Base-by-base conservation (phyloP, 139 green algal species). In the Chlamydomonas asymmetrica region DNA sequence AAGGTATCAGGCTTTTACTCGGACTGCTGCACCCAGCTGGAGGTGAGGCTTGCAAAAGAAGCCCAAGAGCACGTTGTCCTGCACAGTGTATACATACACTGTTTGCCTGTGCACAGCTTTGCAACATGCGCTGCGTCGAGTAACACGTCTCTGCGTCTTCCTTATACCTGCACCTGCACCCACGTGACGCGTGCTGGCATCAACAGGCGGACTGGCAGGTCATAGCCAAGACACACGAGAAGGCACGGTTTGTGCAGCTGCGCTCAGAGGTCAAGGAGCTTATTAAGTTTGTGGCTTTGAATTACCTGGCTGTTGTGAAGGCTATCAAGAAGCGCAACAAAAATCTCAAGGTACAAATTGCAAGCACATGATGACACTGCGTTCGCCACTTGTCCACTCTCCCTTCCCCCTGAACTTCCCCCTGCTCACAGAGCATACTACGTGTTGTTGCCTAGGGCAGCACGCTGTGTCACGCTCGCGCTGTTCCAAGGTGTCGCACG, bases 301-400 rank as follows among this genome's bases (percentile, higher is more conserved):
- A 96, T 82, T 95, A 94, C 71, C 83, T 95, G 22, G 92, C 92
- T 9, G 90, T 81, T 31, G 45, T 78, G 25, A 88, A 88, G 63
- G 86, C 87, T 1, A 87, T 90, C 48, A 97, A 97, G 82, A 97
- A 97, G 87, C 77, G 91, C 38, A 96, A 96, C 83, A 66, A 88
- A 7, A 87, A 93, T 63, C 80, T 93, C 63, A 62, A 79, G 75
- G 79, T 83, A 54, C 16, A 25, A 66, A 22, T 57, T 57, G 49
- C 20, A n/a, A 57, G 22, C 49, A 57, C 49, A 57, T 57, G 20
- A n/a, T 70, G 35, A 70, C 59, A 69, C 25, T 29, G 45, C 18
- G 18, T 57, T 22, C 18, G 22, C 49, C 22, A 57, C 20, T 57
- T 18, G 49, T 57, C 20, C 20, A 57, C 49, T 22, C 20, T 18